Conservation (phyloP, 345 rosid genomes). For the Melaleuca alternifolia region DNA sequence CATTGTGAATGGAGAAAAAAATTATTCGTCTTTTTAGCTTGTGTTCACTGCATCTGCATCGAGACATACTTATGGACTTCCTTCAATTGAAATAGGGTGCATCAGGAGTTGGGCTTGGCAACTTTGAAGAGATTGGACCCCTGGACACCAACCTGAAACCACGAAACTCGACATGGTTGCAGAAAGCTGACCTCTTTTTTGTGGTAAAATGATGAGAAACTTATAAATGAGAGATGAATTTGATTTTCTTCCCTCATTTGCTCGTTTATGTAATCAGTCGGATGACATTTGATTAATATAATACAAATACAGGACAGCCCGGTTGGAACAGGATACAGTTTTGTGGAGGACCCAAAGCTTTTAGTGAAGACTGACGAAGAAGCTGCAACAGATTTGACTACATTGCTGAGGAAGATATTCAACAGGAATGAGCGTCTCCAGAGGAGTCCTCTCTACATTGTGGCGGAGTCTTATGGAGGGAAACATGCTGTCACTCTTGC, state of each 20-base stretch:
- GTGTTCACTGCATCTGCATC: background rate
- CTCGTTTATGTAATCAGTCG: background rate
- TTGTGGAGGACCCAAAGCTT: slow-evolving; percentile 16
- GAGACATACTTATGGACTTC: background rate
- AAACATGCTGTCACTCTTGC: slow-evolving; percentile 75
- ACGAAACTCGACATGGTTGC: slow-evolving; percentile 37
- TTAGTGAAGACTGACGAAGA: slow-evolving; percentile 70
- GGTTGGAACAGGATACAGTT: slow-evolving; percentile 42
- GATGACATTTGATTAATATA: background rate
- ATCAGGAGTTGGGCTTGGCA: slow-evolving; percentile 33
- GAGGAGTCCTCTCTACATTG: slow-evolving; percentile 58
- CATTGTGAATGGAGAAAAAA: background rate
- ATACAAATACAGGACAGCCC: slow-evolving; percentile 26
- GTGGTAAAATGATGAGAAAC: slow-evolving; percentile 15
- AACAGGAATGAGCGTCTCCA: slow-evolving; percentile 31
- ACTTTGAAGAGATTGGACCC: slow-evolving; percentile 41
- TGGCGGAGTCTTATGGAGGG: slow-evolving; percentile 95
- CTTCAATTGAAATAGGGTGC: slow-evolving; percentile 14
- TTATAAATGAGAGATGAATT: background rate
- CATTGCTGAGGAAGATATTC: slow-evolving; percentile 41
- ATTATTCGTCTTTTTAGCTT: background rate
- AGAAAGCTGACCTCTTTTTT: slow-evolving; percentile 36
- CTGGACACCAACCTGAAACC: slow-evolving; percentile 21
- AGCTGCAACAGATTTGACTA: slow-evolving; percentile 76
- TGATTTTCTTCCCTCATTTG: background rate